phyloP scores from a whole-genome alignment of 192 early-diverging fungal genomes.

The Umbelopsis ramanniana region DNA sequence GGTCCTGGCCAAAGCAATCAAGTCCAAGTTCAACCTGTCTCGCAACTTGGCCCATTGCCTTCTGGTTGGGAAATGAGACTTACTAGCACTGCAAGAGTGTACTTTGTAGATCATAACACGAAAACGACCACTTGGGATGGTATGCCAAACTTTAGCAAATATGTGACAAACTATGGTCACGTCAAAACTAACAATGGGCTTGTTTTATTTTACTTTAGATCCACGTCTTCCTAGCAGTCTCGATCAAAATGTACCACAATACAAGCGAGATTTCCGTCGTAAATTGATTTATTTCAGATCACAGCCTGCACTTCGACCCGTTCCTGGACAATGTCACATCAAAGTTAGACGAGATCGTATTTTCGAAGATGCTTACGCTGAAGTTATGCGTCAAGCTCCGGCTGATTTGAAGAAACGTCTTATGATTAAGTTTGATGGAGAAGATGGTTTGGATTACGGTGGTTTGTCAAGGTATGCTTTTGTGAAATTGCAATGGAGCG shows the following conservation, averaged over 20 bases:
- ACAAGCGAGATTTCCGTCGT: conserved; percentile 98
- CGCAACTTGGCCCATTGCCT: conserved; percentile 87
- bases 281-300: conserved; percentile 97
- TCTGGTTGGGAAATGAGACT: conserved; percentile 99
- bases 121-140: conserved; percentile 99
- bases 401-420: conserved; percentile 94
- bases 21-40: conserved; percentile 73
- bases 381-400: conserved; percentile 92
- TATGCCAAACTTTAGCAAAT: too few relatives aligned
- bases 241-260: conserved; percentile 94
- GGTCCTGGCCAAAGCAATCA: conserved; percentile 58
- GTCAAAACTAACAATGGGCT: not conserved
- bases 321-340: conserved; percentile 91
- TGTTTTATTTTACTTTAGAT: conserved; percentile 38
- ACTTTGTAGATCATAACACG: conserved; percentile 98
- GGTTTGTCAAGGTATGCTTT: conserved; percentile 80
- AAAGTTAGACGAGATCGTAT: conserved; percentile 87
- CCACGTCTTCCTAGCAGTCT: conserved; percentile 83
- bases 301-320: conserved; percentile 87
- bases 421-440: conserved; percentile 99
- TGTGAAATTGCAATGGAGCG: not conserved
- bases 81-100: conserved; percentile 91
- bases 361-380: conserved; percentile 96
- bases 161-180: too few relatives aligned
- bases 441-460: conserved; percentile 98